Base-by-base conservation (phyloP, 768 basidiomycete species). In the Auricularia sp. region DNA sequence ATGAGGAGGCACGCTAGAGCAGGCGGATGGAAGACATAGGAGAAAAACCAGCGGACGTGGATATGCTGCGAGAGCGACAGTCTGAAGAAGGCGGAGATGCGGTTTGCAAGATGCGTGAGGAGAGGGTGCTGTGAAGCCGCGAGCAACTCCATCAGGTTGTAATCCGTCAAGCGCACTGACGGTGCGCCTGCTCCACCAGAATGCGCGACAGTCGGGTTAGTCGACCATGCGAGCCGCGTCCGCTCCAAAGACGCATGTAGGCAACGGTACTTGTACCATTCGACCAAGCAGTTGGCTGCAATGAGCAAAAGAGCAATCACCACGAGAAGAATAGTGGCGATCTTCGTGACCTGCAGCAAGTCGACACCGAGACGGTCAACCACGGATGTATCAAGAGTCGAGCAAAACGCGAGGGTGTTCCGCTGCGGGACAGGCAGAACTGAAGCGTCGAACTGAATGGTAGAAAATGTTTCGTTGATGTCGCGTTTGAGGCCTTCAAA, bases 1-100 rank as follows among this genome's bases (percentile, higher is more conserved):
- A 98, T 91, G 66, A 94, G 83, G 73, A 99, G 86, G 72, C 94
- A 91, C 0, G 91, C 88, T 56, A 96, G 82, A 0, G 93, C 94
- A 1, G 92, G 90, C 2, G 93, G 85, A 71, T 98, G 91, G 74
- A 93, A 91, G 66, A 99, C 79, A 76, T 97, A 97, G 70, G 90
- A 83, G 70, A 90, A 79, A 75, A 96, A 92, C 92, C 93, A 99
- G 65, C 86, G 85, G 18, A 91, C 75, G 69, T 90, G 83, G 33
- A 81, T 0, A 69, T 91, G 83, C 65, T 88, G 81, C 43, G 80
- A 75, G 5, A 86, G 82, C 7, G 81, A 80, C 65, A 93, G 76
- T 53, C 74, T 82, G 36, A 92, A 71, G 61, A 75, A 72, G 3
- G 75, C 64, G 5, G 84, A 78, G 5, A 92, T 65, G 23, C 72